A percentile compares a stretch with the other conserved stretches of the same genome.
These are phyloP conservation scores for Aspergillus sclerotiicarbonarius DNA, from an alignment of 495 filamentous ascomycete genomes.

Conservation along the genomic window DNA sequence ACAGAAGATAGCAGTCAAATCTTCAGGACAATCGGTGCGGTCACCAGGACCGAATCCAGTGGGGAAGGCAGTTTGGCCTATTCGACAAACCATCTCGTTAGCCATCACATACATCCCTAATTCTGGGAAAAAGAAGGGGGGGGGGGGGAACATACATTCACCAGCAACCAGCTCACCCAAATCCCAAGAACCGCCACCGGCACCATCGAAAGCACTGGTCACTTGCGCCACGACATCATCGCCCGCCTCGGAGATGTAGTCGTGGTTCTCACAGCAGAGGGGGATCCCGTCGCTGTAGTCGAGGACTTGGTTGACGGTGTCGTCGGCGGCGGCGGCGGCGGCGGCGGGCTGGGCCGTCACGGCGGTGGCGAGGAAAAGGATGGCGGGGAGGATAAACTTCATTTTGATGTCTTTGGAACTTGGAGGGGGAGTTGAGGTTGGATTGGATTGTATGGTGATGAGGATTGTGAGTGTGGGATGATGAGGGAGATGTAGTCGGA, in stretches of 20 bases:
- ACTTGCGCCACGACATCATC: neutral
- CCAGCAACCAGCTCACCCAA: constrained; percentile 5
- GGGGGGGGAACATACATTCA: neutral
- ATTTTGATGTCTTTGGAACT: neutral
- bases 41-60: neutral
- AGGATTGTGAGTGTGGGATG: too few species aligned
- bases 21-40: neutral
- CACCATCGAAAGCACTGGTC: constrained; percentile 1
- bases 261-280: constrained; percentile 1
- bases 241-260: neutral
- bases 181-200: constrained; percentile 1
- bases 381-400: neutral
- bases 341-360: neutral
- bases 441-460: neutral
- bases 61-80: neutral
- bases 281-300: constrained; percentile 3
- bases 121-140: neutral
- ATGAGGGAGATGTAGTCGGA: neutral
- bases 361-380: neutral
- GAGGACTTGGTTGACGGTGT: neutral
- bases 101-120: neutral
- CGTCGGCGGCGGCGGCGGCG: neutral
- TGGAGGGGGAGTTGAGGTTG: neutral
- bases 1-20: neutral
- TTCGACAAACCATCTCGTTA: too few species aligned